Conservation (phyloP, 1,284 basidiomycete genomes). For the Xerocomus minutiporus region DNA sequence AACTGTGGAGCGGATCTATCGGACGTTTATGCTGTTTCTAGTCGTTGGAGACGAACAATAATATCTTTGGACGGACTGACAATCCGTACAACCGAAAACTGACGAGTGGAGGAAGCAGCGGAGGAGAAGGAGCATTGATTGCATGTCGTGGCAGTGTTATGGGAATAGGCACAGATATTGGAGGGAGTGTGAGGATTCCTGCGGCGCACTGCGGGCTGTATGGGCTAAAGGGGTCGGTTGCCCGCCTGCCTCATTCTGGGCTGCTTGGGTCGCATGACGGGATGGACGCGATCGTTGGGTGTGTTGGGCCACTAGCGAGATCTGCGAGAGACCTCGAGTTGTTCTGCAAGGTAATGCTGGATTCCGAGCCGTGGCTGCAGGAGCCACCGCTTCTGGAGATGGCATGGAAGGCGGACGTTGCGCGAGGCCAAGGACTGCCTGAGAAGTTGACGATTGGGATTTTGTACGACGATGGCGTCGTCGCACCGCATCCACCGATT, state of each 20-base stretch:
- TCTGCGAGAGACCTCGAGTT: conserved; percentile 50
- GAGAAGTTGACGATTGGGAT: conserved; percentile 48
- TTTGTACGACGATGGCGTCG: conserved; percentile 52
- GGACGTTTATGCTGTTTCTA: conserved; percentile 22
- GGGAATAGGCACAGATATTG: conserved; percentile 60
- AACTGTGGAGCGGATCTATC: conserved; percentile 1
- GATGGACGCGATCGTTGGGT: conserved; percentile 51
- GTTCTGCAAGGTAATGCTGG: conserved; percentile 50
- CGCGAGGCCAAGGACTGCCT: conserved; percentile 36
- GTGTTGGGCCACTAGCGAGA: conserved; percentile 50
- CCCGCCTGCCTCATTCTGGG: conserved; percentile 48
- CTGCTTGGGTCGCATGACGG: conserved; percentile 49
- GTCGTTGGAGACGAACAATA: conserved; percentile 49
- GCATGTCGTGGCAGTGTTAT: conserved; percentile 53
- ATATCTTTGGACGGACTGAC: conserved; percentile 48
- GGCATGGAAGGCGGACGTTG: conserved; percentile 46
- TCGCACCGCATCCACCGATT: conserved; percentile 53
- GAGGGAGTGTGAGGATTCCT: conserved; percentile 41
- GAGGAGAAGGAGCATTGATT: conserved; percentile 59
- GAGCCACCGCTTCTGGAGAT: conserved; percentile 51
- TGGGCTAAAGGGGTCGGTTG: conserved; percentile 51
- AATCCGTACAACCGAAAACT: conserved; percentile 54
- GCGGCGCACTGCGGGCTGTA: conserved; percentile 47
- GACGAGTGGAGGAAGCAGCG: conserved; percentile 57
- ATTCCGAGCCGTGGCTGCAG: conserved; percentile 49